These are phyloP conservation scores for Datisca glomerata DNA, from an alignment of 306 rosid species.

Conservation along the genomic window DNA sequence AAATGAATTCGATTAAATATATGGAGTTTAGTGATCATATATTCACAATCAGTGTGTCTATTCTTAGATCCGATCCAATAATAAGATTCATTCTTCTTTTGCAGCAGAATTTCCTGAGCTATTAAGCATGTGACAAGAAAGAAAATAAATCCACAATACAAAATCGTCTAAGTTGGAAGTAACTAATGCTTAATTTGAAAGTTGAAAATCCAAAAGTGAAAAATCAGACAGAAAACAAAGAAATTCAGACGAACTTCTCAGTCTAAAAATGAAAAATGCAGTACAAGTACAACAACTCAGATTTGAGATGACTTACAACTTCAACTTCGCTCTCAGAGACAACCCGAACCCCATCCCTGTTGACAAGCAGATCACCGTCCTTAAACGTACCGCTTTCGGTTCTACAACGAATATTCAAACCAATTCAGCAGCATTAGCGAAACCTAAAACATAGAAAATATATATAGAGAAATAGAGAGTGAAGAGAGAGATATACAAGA, in stretches of 20 bases:
- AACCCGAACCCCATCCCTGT: constrained; percentile 85
- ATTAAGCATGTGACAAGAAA: not conserved
- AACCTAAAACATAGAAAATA: constrained; percentile 11
- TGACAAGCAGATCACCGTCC: constrained; percentile 94
- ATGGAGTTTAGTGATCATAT: too few relatives aligned
- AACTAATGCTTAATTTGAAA: not conserved
- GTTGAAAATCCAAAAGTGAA: constrained; percentile 1
- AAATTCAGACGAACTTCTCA: not conserved
- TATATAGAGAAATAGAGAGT: not conserved
- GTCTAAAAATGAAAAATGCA: too few relatives aligned
- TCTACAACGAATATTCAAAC: constrained; percentile 30
- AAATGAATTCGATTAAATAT: too few relatives aligned
- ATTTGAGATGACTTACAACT: constrained; percentile 54
- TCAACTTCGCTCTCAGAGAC: constrained; percentile 67
- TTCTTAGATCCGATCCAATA: not conserved
- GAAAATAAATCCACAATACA: too few relatives aligned
- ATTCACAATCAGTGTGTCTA: not conserved
- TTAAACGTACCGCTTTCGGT: constrained; percentile 89
- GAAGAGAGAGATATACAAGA: constrained; percentile 38
- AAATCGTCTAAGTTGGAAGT: too few relatives aligned
- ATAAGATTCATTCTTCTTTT: not conserved
- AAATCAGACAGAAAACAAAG: not conserved
- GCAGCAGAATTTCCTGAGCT: not conserved
- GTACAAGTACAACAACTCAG: too few relatives aligned
- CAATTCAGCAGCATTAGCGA: constrained; percentile 15